These are phyloP conservation scores for Pisolithus sp. DNA, from an alignment of 768 basidiomycete genomes.

Conservation along the genomic window DNA sequence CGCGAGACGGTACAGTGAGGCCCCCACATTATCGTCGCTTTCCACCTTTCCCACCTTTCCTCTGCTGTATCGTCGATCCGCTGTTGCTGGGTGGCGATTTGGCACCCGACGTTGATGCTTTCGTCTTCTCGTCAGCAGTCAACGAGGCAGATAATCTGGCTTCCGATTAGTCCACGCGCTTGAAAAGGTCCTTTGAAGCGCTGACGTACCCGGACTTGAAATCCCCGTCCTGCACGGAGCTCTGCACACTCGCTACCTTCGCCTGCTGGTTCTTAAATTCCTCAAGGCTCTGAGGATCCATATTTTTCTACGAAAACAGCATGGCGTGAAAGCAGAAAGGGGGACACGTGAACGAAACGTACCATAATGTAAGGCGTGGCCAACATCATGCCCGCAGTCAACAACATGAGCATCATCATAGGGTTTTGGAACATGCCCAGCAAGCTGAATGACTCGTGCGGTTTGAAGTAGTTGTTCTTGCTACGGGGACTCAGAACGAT, in stretches of 20 bases:
- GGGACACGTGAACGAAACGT: conserved; percentile 6
- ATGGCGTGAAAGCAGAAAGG: background rate
- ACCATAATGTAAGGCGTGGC: conserved; percentile 76
- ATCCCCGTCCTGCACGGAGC: conserved; percentile 52
- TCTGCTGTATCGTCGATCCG: no score
- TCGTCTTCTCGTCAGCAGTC: no score
- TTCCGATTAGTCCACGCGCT: no score
- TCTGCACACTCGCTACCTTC: conserved; percentile 49
- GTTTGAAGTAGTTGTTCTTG: conserved; percentile 59
- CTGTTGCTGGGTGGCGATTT: no score
- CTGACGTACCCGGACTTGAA: conserved; percentile 47
- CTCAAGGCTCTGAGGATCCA: conserved; percentile 65
- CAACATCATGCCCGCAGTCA: conserved; percentile 60
- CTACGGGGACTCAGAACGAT: conserved; percentile 48
- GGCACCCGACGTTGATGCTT: no score
- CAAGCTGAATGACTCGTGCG: conserved; percentile 67
- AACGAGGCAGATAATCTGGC: no score
- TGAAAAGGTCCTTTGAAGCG: no score
- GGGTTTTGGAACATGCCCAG: conserved; percentile 74
- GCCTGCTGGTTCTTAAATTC: conserved; percentile 59
- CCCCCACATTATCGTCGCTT: no score
- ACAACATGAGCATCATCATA: conserved; percentile 76
- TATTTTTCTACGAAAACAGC: conserved; percentile 50
- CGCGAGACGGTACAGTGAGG: no score
- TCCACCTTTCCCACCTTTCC: no score